Conservation (phyloP, 257 asterid species). For the Solanum peruvianum region DNA sequence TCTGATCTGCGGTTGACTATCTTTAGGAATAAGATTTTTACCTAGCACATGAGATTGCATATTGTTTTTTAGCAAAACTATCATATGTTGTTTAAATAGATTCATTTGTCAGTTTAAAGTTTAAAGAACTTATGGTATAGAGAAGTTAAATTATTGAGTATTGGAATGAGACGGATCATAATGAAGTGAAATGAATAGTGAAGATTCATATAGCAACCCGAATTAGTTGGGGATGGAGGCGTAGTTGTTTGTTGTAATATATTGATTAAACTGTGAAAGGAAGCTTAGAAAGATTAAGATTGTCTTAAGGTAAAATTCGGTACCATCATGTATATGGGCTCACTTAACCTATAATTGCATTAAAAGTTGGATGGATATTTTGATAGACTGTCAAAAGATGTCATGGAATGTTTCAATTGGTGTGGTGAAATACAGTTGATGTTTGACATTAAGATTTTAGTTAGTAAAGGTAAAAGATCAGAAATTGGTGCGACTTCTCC, state of each 20-base stretch:
- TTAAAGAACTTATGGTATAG: background rate
- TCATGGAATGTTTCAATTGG: background rate
- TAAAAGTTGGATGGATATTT: background rate
- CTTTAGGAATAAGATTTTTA: no score
- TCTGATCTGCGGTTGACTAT: no score
- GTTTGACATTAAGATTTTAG: background rate
- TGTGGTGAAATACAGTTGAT: background rate
- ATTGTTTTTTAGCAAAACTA: background rate
- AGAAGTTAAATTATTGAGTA: background rate
- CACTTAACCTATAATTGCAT: background rate
- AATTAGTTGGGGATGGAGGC: background rate
- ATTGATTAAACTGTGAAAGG: background rate
- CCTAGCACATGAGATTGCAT: background rate
- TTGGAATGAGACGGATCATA: background rate
- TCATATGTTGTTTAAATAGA: background rate
- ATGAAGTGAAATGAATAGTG: background rate
- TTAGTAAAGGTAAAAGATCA: background rate
- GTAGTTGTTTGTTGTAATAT: background rate
- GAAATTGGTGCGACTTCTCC: background rate
- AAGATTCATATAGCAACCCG: background rate
- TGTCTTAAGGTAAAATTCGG: background rate
- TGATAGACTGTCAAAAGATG: background rate
- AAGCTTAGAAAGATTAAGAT: background rate
- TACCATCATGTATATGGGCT: background rate
- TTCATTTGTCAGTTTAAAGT: background rate